A percentile compares a stretch with the other conserved stretches of the same genome.
phyloP scores from a whole-genome alignment of 2,329 filamentous ascomycete genomes.

The Cladophialophora psammophila region DNA sequence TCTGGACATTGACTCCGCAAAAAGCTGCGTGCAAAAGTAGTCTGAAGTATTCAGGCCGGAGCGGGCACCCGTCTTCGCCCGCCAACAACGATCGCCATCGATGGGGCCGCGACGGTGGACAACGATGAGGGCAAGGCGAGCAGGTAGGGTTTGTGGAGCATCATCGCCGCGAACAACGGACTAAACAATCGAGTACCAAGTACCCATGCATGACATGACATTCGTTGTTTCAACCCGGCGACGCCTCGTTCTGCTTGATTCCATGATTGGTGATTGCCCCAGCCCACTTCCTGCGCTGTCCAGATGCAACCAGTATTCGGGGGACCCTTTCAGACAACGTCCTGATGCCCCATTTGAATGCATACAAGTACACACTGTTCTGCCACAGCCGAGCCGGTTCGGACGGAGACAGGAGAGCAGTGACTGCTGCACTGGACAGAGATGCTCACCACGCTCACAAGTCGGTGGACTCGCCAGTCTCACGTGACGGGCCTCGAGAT shows the following conservation, averaged over 20 bases:
- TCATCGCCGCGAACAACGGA: neutral
- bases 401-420: neutral
- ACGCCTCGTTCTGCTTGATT: neutral
- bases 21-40: neutral
- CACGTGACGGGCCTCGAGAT: neutral
- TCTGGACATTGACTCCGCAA: neutral
- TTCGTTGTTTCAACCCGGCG: neutral
- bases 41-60: neutral
- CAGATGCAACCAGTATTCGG: neutral
- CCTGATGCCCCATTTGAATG: neutral
- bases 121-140: neutral
- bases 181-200: neutral
- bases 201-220: neutral
- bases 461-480: neutral
- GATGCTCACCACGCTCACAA: neutral
- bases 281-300: neutral
- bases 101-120: neutral
- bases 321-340: neutral
- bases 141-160: neutral
- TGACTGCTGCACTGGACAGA: neutral
- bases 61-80: neutral
- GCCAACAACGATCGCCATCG: neutral
- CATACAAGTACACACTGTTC: neutral
- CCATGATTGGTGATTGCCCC: neutral
- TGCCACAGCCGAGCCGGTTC: neutral